These are phyloP conservation scores for Sordariomycetes sp. DNA, from an alignment of 2,329 filamentous ascomycete species.

Conservation along the genomic window DNA sequence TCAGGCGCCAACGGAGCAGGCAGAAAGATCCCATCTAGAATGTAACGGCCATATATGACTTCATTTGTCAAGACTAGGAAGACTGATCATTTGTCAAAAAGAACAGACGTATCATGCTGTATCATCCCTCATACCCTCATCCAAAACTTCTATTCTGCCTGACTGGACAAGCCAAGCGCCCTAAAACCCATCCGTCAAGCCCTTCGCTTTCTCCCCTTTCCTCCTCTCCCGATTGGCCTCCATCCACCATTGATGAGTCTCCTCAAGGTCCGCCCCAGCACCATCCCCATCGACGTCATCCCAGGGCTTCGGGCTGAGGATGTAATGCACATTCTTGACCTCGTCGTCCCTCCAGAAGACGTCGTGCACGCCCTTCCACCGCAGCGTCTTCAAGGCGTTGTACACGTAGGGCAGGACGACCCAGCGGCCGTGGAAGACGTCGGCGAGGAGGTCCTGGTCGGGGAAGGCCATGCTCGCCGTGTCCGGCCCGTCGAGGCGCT, in stretches of 20 bases:
- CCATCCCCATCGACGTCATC: conserved; percentile 36
- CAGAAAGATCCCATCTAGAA: too few relatives aligned
- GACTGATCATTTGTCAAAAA: too few relatives aligned
- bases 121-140: too few relatives aligned
- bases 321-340: conserved; percentile 55
- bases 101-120: too few relatives aligned
- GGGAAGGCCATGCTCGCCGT: conserved; percentile 44
- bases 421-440: conserved; percentile 47
- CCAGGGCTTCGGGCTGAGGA: conserved; percentile 54
- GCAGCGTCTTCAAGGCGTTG: conserved; percentile 54
- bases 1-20: too few relatives aligned
- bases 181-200: conserved; percentile 20
- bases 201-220: conserved; percentile 25
- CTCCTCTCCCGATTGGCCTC: conserved; percentile 36
- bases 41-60: too few relatives aligned
- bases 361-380: conserved; percentile 41
- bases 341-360: conserved; percentile 47
- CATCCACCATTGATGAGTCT: conserved; percentile 48
- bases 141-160: too few relatives aligned
- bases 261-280: conserved; percentile 32
- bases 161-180: too few relatives aligned
- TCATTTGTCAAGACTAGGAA: too few relatives aligned
- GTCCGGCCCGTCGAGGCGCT: conserved; percentile 34
- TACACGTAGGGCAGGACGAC: conserved; percentile 50
- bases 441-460: conserved; percentile 49